A percentile compares a stretch with the other conserved stretches of the same genome.
phyloP scores from a whole-genome alignment of 2,329 filamentous ascomycete species.

The Fusarium coffeatum region DNA sequence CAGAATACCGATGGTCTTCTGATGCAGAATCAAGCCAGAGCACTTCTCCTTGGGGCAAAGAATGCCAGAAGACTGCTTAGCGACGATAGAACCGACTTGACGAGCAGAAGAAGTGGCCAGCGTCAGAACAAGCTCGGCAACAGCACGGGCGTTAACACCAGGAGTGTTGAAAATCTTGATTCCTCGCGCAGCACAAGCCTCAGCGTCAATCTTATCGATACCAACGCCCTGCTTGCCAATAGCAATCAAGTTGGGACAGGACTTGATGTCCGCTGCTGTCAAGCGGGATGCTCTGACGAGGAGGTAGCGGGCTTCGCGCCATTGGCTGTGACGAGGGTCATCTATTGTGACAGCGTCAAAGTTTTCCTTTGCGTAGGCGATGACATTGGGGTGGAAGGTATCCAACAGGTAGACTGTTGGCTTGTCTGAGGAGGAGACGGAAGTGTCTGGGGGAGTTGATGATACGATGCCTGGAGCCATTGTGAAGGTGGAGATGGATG shows the following conservation, averaged over 20 bases:
- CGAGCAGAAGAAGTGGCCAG: conserved; percentile 53
- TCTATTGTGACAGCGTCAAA: conserved; percentile 55
- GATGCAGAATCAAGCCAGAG: conserved; percentile 52
- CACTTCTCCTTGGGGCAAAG: conserved; percentile 55
- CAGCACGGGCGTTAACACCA: conserved; percentile 57
- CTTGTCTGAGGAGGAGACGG: conserved; percentile 32
- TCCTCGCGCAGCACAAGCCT: conserved; percentile 52
- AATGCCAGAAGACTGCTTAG: conserved; percentile 46
- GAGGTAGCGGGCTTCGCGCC: conserved; percentile 56
- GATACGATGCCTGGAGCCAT: conserved; percentile 25
- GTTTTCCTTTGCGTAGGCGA: conserved; percentile 50
- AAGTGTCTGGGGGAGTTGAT: conserved; percentile 5
- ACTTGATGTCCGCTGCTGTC: conserved; percentile 53
- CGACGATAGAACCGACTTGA: conserved; percentile 48
- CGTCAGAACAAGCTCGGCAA: conserved; percentile 54
- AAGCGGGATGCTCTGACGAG: conserved; percentile 54
- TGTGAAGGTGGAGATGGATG: background rate
- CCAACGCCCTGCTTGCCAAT: conserved; percentile 62
- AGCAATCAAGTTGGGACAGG: conserved; percentile 52
- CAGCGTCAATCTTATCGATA: conserved; percentile 58
- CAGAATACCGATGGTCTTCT: conserved; percentile 53
- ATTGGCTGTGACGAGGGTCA: conserved; percentile 52
- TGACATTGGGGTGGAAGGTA: conserved; percentile 52
- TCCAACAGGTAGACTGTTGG: conserved; percentile 57
- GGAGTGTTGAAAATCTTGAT: conserved; percentile 62